Evolutionary conservation across 1,139 yeast genomes (phyloP), one percentile per base, ranked within the genome.

Genomic region (Petasospora rhodanensis): DNA sequence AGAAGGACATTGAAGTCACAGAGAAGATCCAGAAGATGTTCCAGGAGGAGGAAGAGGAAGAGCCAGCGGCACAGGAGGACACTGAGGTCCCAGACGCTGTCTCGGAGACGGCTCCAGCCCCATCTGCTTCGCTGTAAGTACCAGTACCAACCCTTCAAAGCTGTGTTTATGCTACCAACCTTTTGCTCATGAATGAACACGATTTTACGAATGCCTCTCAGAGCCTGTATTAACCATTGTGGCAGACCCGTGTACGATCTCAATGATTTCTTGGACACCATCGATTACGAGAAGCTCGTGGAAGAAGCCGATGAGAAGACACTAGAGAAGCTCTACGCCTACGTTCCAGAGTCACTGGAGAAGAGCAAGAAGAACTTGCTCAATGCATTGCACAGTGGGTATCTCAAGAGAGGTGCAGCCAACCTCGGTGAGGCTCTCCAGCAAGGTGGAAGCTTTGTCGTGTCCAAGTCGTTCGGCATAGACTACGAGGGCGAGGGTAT

Each of bases 401-500:
- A 74, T 45, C 76, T 72, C 52, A 64, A 63, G 30, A 76, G 68
- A 47, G 63, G 77, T 9, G 56, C 63, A 25, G 58, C 62, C 14
- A 62, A 63, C 31, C 56, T 79, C 35, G 62, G 72, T 32, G 56
- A 58, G 26, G 76, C 68, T 17, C 57, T 76, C 35, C 57, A 49
- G 12, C 54, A 58, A 12, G 79, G 78, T 2, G 71, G 76, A 6
- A 81, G 81, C 3, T 64, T 58, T 35, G 51, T 75, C 22, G 64
- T 79, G 31, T 64, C 83, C 5, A 68, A 63, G 37, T 67, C 73
- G 29, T 61, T 77, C 35, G 72, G 70, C 19, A 64, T 64, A 45
- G 68, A 64, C 7, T 78, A 77, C 45, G 40, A 57, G 15, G 82
- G 82, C 4, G 83, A 77, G 49, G 84, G 84, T 0, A 59, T 77